These are phyloP conservation scores for Stemphylium beticola DNA, from an alignment of 2,329 filamentous ascomycete genomes.

Conservation along the genomic window DNA sequence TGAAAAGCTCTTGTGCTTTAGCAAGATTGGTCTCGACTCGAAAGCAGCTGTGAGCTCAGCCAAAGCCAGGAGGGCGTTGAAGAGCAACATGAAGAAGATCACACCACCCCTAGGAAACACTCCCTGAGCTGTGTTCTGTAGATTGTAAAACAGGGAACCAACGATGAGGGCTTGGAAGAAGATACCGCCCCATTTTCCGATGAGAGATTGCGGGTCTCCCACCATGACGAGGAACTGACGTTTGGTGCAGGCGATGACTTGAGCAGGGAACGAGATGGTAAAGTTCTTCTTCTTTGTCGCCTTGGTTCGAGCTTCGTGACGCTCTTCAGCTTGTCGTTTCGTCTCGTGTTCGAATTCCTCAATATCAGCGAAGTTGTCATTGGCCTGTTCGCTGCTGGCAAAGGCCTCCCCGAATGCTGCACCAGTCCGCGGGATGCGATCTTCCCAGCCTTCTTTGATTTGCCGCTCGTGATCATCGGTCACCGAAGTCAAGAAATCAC, in stretches of 20 bases:
- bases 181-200: slow-evolving; percentile 54
- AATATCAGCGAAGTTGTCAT: slow-evolving; percentile 49
- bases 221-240: slow-evolving; percentile 59
- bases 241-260: slow-evolving; percentile 49
- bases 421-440: slow-evolving; percentile 61
- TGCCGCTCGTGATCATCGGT: slow-evolving; percentile 67
- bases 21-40: slow-evolving; percentile 66
- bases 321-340: slow-evolving; percentile 37
- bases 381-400: slow-evolving; percentile 44
- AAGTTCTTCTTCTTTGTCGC: slow-evolving; percentile 52
- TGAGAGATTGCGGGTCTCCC: slow-evolving; percentile 59
- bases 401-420: slow-evolving; percentile 61
- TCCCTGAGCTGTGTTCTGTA: slow-evolving; percentile 59
- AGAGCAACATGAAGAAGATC: slow-evolving; percentile 66
- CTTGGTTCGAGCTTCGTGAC: slow-evolving; percentile 40
- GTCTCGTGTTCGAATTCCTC: slow-evolving; percentile 49
- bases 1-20: slow-evolving; percentile 74
- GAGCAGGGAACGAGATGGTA: slow-evolving; percentile 47
- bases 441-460: slow-evolving; percentile 62
- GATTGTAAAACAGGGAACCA: slow-evolving; percentile 59
- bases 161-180: slow-evolving; percentile 50
- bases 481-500: slow-evolving; percentile 76
- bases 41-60: slow-evolving; percentile 68
- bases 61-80: slow-evolving; percentile 67
- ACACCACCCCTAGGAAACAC: slow-evolving; percentile 67